Percentiles rank a stretch among this genome's conserved stretches.
These are phyloP conservation scores for Saturnispora gosingensis DNA, from an alignment of 805 yeast species.

Conservation along the genomic window DNA sequence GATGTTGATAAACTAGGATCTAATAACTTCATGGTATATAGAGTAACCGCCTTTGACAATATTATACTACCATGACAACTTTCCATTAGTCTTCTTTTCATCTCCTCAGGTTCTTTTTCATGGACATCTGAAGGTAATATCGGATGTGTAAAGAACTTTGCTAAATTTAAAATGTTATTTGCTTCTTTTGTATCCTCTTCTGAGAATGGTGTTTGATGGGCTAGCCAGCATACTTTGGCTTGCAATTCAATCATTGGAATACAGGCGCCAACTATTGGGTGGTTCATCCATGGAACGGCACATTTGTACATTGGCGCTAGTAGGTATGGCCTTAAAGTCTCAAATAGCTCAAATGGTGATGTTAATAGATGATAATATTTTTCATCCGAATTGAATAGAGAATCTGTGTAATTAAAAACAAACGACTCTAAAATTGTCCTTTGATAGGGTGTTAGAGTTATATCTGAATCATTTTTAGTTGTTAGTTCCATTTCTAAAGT, in stretches of 20 bases:
- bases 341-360: constrained; percentile 34
- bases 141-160: constrained; percentile 13
- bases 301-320: constrained; percentile 28
- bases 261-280: constrained; percentile 35
- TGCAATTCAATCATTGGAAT: constrained; percentile 29
- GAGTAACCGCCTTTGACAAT: constrained; percentile 11
- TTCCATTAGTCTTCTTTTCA: constrained; percentile 15
- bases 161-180: constrained; percentile 5
- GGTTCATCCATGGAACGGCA: constrained; percentile 31
- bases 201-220: constrained; percentile 16
- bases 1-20: constrained; percentile 5
- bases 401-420: constrained; percentile 33
- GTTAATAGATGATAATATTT: constrained; percentile 26
- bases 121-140: constrained; percentile 12
- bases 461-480: not conserved
- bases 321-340: constrained; percentile 23
- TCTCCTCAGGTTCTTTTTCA: constrained; percentile 11
- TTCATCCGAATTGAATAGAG: constrained; percentile 27
- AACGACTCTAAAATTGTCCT: constrained; percentile 37
- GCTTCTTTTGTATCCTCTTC: constrained; percentile 3
- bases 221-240: constrained; percentile 31
- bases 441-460: constrained; percentile 17
- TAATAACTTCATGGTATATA: constrained; percentile 12
- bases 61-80: constrained; percentile 15
- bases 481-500: not conserved